phyloP scores from a whole-genome alignment of 768 basidiomycete species.

The Amanita polypyramis region DNA sequence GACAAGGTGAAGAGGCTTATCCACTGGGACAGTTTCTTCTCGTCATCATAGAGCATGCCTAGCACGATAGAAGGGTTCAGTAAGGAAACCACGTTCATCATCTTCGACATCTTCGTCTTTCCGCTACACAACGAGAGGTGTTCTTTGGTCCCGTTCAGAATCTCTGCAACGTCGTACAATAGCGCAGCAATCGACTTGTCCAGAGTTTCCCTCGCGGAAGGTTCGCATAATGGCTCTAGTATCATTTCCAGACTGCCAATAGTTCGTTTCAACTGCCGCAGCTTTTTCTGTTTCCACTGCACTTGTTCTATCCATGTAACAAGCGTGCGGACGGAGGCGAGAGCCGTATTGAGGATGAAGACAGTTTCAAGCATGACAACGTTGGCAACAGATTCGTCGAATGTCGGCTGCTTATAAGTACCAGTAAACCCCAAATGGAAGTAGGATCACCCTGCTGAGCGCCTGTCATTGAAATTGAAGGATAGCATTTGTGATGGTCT shows the following conservation, averaged over 20 bases:
- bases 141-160: slow-evolving; percentile 13
- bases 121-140: slow-evolving; percentile 12
- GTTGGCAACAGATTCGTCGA: not conserved
- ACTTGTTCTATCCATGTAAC: not conserved
- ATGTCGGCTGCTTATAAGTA: not conserved
- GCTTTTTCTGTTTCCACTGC: not conserved
- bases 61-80: slow-evolving; percentile 13
- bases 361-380: not conserved
- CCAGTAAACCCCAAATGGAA: not conserved
- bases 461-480: too few relatives aligned
- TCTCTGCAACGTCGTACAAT: slow-evolving; percentile 13
- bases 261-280: not conserved
- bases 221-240: not conserved
- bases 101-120: slow-evolving; percentile 8
- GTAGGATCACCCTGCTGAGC: too few relatives aligned
- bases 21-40: slow-evolving; percentile 14
- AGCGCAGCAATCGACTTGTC: not conserved
- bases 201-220: not conserved
- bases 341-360: not conserved
- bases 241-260: not conserved
- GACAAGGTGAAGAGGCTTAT: slow-evolving; percentile 14
- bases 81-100: slow-evolving; percentile 10
- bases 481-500: too few relatives aligned
- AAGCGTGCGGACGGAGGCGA: not conserved
- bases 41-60: slow-evolving; percentile 15